Percentiles rank a stretch among this genome's conserved stretches.
Conservation (phyloP, 2,329 filamentous ascomycete genomes). For the Cercospora zeae-maydis region DNA sequence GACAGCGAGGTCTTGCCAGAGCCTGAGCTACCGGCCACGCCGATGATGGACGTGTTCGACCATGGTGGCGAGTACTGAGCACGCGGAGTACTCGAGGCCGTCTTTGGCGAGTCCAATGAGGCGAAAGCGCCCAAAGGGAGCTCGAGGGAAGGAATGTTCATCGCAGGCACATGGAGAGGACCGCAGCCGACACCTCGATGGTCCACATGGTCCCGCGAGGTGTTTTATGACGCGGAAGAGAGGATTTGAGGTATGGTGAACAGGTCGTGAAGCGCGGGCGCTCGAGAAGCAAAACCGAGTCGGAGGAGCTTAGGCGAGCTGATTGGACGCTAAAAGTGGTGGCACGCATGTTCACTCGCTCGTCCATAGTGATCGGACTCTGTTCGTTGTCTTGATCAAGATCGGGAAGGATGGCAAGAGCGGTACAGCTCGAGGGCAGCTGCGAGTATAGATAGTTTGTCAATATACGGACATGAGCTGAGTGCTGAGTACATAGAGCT, state of each 20-base stretch:
- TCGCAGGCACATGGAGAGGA: constrained; percentile 32
- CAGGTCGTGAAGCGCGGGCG: neutral
- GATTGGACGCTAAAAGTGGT: neutral
- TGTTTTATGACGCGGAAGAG: neutral
- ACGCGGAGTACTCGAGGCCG: constrained; percentile 24
- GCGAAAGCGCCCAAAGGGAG: constrained; percentile 27
- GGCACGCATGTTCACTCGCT: neutral
- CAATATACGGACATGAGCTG: neutral
- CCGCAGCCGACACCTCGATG: constrained; percentile 27
- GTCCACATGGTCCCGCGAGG: constrained; percentile 30
- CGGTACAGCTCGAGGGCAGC: neutral
- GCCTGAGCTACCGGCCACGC: constrained; percentile 89
- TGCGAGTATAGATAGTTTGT: neutral
- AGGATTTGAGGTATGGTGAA: constrained; percentile 11
- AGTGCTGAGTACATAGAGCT: neutral
- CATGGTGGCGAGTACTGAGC: constrained; percentile 90
- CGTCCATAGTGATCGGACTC: neutral
- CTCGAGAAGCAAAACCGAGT: constrained; percentile 12
- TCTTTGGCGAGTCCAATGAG: constrained; percentile 15
- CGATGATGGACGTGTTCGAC: constrained; percentile 95
- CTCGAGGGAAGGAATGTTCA: constrained; percentile 30
- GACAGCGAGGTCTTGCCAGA: constrained; percentile 94
- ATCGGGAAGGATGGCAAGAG: neutral
- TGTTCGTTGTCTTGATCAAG: too few relatives aligned
- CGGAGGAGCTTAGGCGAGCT: constrained; percentile 1